These are phyloP conservation scores for Diaporthe sp. DNA, from an alignment of 2,329 filamentous ascomycete genomes.

Conservation along the genomic window DNA sequence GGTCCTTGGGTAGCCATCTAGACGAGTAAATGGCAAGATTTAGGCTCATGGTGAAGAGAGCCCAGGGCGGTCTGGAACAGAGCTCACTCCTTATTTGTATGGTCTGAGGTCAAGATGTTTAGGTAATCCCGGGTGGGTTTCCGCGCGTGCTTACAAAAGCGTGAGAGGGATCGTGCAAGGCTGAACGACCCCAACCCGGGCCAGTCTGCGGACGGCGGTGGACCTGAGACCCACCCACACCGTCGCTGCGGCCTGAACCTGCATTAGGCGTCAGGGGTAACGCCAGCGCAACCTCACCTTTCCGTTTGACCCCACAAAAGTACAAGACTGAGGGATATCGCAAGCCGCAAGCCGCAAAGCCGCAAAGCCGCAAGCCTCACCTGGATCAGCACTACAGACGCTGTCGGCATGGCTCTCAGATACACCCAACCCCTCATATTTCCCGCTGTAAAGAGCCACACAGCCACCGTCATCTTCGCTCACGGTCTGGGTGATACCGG, in stretches of 20 bases:
- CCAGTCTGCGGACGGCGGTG: neutral
- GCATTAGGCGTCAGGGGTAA: conserved; percentile 5
- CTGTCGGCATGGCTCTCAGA: conserved; percentile 40
- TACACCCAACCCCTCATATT: conserved; percentile 71
- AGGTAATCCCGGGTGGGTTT: conserved; percentile 29
- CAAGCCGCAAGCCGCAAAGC: neutral
- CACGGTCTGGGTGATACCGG: conserved; percentile 92
- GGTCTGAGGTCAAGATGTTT: conserved; percentile 13
- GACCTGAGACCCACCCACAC: neutral
- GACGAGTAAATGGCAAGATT: neutral
- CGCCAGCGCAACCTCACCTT: neutral
- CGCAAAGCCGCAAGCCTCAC: neutral
- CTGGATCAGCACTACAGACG: neutral
- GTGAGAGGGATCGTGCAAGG: neutral
- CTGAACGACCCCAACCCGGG: neutral
- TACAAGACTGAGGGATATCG: neutral
- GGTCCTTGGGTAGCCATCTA: conserved; percentile 24
- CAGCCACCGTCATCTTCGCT: conserved; percentile 92
- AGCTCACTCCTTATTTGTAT: neutral
- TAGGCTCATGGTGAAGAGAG: conserved; percentile 21
- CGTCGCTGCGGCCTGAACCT: neutral
- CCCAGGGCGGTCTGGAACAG: neutral
- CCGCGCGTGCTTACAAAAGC: conserved; percentile 5
- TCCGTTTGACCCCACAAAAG: neutral
- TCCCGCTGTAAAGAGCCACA: conserved; percentile 84